Evolutionary conservation across 2,329 filamentous ascomycete genomes (phyloP), one percentile per base, ranked within the genome.

Genomic region (Fusarium torreyae): DNA sequence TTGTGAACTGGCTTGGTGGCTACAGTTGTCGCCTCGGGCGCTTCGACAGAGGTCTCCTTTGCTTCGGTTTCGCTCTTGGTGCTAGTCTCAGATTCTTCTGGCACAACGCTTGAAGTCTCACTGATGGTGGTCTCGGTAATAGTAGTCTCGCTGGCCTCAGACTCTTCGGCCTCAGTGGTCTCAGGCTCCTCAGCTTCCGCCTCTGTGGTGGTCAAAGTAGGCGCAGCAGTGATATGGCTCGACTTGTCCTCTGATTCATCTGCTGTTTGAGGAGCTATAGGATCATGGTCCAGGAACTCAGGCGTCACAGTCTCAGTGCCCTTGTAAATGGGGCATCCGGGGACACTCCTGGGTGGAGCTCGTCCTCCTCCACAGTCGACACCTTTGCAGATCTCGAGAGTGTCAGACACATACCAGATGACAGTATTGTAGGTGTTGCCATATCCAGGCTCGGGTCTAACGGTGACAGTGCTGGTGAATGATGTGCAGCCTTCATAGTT

Each of bases 321-420:
- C 44, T 57, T 34, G 36, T 57, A 57, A 4, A 51, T 22, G 17
- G 53, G 53, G 2, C 53, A 57, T 51, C 53, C 44, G 10, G 53
- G 53, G 11, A 57, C 26, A 14, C 22, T 57, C 22, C 11, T 50
- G 7, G 44, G 53, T 33, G 53, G 53, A 24, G 53, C 53, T 50
- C 53, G 34, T 5, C 53, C 53, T 20, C 53, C 53, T 20, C 53
- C 53, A 22, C 53, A 56, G 18, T 51, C 53, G 17, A 57, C 53
- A 18, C 45, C 53, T 17, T 42, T 46, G 36, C 53, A 57, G 10
- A 57, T 33, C 17, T 57, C 53, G 26, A 57, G 45, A 5, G 13
- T 20, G 45, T 57, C 44, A 9, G 44, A 22, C 9, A 57, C 36
- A 22, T 57, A 51, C 44, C 34, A 57, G 3, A 51, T 42, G 9